phyloP scores from a whole-genome alignment of 78 protist genomes.

The Dictyostelium discoideum region dicty_2.7 NC_007088.5:7980001-7980500 shows the following conservation, averaged over 20 bases:
- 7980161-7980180: neutral
- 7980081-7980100: constrained; percentile 20
- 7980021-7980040: constrained; percentile 32
- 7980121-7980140: neutral
- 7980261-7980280: neutral
- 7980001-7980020: constrained; percentile 62
- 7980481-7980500: neutral
- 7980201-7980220: neutral
- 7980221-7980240: neutral
- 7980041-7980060: neutral
- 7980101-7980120: neutral
- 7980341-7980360: no score
- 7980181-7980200: neutral
- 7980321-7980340: no score
- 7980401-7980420: neutral
- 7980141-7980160: neutral
- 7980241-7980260: neutral
- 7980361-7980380: constrained; percentile 4
- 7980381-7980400: constrained; percentile 6
- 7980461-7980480: neutral
- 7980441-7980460: neutral
- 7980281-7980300: neutral
- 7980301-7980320: no score
- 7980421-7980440: neutral
- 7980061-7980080: constrained; percentile 42